A percentile compares a stretch with the other conserved stretches of the same genome.
These are phyloP conservation scores for Beauveria sp. DNA, from an alignment of 2,329 filamentous ascomycete species.

Conservation along the genomic window DNA sequence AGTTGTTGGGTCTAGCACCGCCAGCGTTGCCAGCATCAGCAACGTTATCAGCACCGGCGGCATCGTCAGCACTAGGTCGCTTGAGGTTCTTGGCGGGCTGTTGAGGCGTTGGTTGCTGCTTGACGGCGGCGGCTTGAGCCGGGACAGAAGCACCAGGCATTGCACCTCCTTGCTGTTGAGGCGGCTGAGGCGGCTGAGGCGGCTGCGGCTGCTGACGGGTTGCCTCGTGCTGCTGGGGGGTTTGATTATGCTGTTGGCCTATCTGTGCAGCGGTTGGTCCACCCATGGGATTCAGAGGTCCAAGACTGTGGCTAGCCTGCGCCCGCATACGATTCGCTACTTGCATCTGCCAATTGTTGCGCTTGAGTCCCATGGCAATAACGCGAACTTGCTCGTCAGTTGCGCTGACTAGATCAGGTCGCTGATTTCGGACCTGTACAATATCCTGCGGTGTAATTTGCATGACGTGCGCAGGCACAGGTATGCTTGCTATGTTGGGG, in stretches of 20 bases:
- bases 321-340: conserved; percentile 20
- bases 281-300: conserved; percentile 14
- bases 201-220: conserved; percentile 31
- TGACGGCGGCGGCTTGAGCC: conserved; percentile 21
- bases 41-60: conserved; percentile 34
- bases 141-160: conserved; percentile 12
- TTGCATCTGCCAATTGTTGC: conserved; percentile 21
- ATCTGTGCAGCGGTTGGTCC: conserved; percentile 13
- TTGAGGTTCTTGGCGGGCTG: conserved; percentile 40
- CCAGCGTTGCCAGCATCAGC: conserved; percentile 19
- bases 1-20: conserved; percentile 14
- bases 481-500: conserved; percentile 20
- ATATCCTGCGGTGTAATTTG: conserved; percentile 28
- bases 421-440: conserved; percentile 21
- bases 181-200: conserved; percentile 22
- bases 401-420: conserved; percentile 20
- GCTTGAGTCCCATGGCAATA: conserved; percentile 28
- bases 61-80: conserved; percentile 41
- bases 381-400: conserved; percentile 27
- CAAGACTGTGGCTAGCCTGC: conserved; percentile 16
- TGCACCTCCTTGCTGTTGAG: conserved; percentile 21
- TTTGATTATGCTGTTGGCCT: conserved; percentile 14
- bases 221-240: conserved; percentile 13
- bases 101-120: conserved; percentile 1
- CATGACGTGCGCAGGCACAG: conserved; percentile 24